Base-by-base conservation (phyloP, 73 alveolate species). In the Paramecium sonneborni region DNA sequence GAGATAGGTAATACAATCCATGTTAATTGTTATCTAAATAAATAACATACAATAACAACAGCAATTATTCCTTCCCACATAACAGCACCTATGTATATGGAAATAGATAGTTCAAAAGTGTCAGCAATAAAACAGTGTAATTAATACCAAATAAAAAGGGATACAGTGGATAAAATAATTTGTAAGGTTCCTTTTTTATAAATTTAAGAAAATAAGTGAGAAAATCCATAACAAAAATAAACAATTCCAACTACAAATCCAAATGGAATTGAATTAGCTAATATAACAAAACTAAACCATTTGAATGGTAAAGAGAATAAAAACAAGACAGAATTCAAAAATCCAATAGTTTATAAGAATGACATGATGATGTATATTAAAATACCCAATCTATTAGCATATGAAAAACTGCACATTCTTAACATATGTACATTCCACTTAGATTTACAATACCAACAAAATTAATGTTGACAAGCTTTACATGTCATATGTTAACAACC, bases 401-500 rank as follows among this genome's bases (percentile, higher is more conserved):
- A 62, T 9, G 23, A 62, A 14, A 62, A 26, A 12, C 84, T 32
- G 28, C 84, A 62, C 20, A 30, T 43, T 62, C 44, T 30, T 30
- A 32, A 26, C 44, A 62, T 30, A 26, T 62, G 84, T 5, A 43
- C 84, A 6, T 62, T 26, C 84, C 84, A 62, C 2, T 28, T 62
- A 28, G 8, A 34, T 55, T 58, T 87, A 41, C 93, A 87, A 20
- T 67, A 30, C 93, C 93, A 87, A 76, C 93, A 87, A 87, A 87
- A 87, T n/a, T 48, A 35, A 20, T 87, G 48, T 34, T 76, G 26
- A 62, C 93, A 87, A 8, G 67, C 69, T 58, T 38, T 87, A 15
- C 93, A 87, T n/a, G 88, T 87, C 93, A 87, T 87, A 38, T 87
- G 85, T n/a, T 67, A 35, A 44, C 93, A 87, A 5, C 93, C 93